Evolutionary conservation across 768 basidiomycete species (phyloP), one percentile per base, ranked within the genome.

Genomic region (Tricholoma sp.): DNA sequence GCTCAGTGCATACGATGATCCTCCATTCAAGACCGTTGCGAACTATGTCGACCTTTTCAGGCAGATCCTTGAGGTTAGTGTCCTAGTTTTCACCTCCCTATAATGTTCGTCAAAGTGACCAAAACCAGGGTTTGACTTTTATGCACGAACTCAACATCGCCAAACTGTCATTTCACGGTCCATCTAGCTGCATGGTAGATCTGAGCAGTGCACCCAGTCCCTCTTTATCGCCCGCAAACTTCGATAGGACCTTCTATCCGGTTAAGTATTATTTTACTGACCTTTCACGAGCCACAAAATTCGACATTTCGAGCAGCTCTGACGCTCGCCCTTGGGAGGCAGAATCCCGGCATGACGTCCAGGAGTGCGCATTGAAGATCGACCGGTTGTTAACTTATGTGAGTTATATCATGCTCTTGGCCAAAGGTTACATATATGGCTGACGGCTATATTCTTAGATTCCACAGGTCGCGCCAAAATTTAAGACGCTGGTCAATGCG

Each of bases 21-120:
- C 80, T 11, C 77, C 77, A 6, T 72, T 82, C 39, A 62, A 72
- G 50, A 78, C 69, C 3, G 76, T 80, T 29, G 72, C 76, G 4
- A 74, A 82, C 54, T 79, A 78, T 58, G 68, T 81, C 35, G 81
- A 82, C 60, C 79, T 81, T 57, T 77, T 81, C 60, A 66, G 76
- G 32, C 81, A 83, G 64, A 61, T 76, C 1, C 71, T 83, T 12
- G 81, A 82, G 73, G 80, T 78, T 57, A 19, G 27, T n/a, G 14
- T 43, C 63, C 14, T 37, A 4, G n/a, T 6, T 35, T 21, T 39
- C 27, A 21, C 39, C 29, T 35, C 18, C 12, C 14, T 2, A 29
- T 29, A 27, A 27, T 27, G 24, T 27, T 27, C 16, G 10, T 14
- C 31, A 31, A 39, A 6, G 22, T n/a, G 16, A 16, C 18, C 16